Base-by-base conservation (phyloP, 306 rosid genomes). In the Citrullus colocynthis region DNA sequence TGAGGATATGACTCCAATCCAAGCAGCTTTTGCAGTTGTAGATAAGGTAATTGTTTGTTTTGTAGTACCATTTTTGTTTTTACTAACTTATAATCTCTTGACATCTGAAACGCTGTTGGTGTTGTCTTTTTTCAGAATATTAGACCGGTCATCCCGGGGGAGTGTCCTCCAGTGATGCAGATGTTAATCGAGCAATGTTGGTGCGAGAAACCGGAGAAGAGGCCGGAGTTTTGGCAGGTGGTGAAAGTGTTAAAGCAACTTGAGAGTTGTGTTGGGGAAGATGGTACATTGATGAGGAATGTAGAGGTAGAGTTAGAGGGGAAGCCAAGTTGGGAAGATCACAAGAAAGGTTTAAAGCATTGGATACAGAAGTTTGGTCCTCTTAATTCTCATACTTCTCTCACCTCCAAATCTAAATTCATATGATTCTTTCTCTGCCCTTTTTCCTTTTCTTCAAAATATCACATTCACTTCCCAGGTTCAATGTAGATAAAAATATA, bases 1-100 rank as follows among this genome's bases (percentile, higher is more conserved):
- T n/a, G 97, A 88, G 74, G 90, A 93, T 30, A 92, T 96, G 98
- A 96, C 61, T 79, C 99, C 99, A 66, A 84, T 96, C 76, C 99
- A 96, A 80, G 99, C 99, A 59, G 99, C 99, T 54, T 96, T 84
- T 84, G 99, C 99, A 6, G 99, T 92, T 7, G 91, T 96, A 52
- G 84, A 91, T 57, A 96, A 96, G 99, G 99, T 93, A 77, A 24
- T 49, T n/a, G 63, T 44, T 70, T 74, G 44, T 74, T 54, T 15
- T 15, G 54, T 48, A 4, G n/a, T 32, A 48, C 28, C 59, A 28
- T 48, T 21, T 44, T 21, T 3, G 11, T 1, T 24, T 42, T 67
- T 4, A 67, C 34, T 6, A 67, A 11, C 74, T 70, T 44, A 10
- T 44, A 9, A 9, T 39, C 0, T 21, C 5, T 70, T 65, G 7